phyloP scores from a whole-genome alignment of 352 stramenopile species.

The Phytophthora palmivora region DNA sequence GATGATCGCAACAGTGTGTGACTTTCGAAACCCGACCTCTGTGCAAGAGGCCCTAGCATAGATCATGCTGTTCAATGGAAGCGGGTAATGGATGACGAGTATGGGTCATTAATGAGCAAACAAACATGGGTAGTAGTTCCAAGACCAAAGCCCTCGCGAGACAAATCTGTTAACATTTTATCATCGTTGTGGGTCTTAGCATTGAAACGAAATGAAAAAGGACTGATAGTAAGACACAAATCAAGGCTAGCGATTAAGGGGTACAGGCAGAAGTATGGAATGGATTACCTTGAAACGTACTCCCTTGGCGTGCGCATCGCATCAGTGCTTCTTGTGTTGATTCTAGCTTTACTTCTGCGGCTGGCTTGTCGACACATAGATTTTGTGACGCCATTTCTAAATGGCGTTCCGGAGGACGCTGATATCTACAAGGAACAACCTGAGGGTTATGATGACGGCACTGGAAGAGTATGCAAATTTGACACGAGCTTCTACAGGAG shows the following conservation, averaged over 20 bases:
- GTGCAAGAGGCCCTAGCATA: neutral
- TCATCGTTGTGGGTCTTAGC: slow-evolving; percentile 2
- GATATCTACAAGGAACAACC: too few species aligned
- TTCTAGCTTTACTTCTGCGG: too few species aligned
- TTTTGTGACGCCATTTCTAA: too few species aligned
- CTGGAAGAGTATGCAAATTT: neutral
- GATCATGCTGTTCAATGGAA: neutral
- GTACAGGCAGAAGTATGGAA: slow-evolving; percentile 12
- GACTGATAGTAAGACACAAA: neutral
- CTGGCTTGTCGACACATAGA: too few species aligned
- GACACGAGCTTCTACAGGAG: too few species aligned
- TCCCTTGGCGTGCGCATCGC: too few species aligned
- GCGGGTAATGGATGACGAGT: neutral
- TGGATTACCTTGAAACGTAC: slow-evolving; percentile 2
- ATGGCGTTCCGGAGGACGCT: too few species aligned
- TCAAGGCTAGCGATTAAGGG: slow-evolving; percentile 1
- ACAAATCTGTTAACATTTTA: neutral
- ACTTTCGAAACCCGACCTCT: neutral
- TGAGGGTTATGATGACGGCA: slow-evolving; percentile 2
- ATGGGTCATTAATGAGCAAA: slow-evolving; percentile 1
- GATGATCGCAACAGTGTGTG: too few species aligned
- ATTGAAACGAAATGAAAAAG: slow-evolving; percentile 9
- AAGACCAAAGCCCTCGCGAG: neutral
- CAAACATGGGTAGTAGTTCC: neutral
- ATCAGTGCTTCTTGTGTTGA: too few species aligned